A percentile compares a stretch with the other conserved stretches of the same genome.
Conservation (phyloP, 176 grass and related monocot species). For the Cenchrus purpureus region DNA sequence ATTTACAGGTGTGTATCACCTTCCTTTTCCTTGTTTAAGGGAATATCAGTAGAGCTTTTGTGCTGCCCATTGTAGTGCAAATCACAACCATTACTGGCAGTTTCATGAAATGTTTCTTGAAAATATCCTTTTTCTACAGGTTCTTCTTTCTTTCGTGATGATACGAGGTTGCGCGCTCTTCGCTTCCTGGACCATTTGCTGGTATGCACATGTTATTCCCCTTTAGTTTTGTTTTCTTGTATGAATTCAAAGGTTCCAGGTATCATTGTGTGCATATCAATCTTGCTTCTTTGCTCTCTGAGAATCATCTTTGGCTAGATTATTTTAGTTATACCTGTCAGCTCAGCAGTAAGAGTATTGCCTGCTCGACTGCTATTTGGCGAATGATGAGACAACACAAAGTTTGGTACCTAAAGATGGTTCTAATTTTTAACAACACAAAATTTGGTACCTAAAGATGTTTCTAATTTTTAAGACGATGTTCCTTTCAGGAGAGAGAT, state of each 20-base stretch:
- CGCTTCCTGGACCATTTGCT: constrained; percentile 99
- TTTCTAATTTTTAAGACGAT: constrained; percentile 18
- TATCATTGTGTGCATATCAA: constrained; percentile 28
- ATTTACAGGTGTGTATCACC: constrained; percentile 71
- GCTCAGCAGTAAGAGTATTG: constrained; percentile 9
- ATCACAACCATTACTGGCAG: neutral
- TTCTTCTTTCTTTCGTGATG: constrained; percentile 96
- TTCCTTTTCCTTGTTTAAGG: constrained; percentile 8
- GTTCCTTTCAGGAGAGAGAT: constrained; percentile 87
- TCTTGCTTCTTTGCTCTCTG: constrained; percentile 26
- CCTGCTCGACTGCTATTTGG: constrained; percentile 31
- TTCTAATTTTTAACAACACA: constrained; percentile 5
- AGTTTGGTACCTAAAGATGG: constrained; percentile 31
- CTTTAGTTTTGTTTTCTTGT: constrained; percentile 26
- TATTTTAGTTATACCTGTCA: constrained; percentile 9
- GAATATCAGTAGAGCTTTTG: constrained; percentile 17
- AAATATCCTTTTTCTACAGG: constrained; percentile 45
- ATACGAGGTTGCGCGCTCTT: constrained; percentile 97
- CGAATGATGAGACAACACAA: neutral
- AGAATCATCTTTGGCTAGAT: constrained; percentile 29
- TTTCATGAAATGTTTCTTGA: constrained; percentile 31
- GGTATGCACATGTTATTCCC: constrained; percentile 59
- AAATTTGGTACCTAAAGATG: constrained; percentile 31
- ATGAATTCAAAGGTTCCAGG: neutral
- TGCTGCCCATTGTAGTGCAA: neutral